These are phyloP conservation scores for Nigrospora osmanthi DNA, from an alignment of 2,329 filamentous ascomycete genomes.

Conservation along the genomic window DNA sequence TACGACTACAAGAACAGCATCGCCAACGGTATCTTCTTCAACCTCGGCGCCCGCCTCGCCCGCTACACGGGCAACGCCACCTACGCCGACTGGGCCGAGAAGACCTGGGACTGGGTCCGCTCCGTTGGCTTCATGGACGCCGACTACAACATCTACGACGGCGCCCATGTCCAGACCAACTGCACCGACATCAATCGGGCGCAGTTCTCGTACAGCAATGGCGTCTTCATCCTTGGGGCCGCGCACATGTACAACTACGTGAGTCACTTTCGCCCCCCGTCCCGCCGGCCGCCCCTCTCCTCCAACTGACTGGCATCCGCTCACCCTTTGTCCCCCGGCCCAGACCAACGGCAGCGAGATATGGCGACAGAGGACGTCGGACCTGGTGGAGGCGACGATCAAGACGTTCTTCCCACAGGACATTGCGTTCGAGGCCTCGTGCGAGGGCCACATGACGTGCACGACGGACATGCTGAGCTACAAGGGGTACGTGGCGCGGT, in stretches of 20 bases:
- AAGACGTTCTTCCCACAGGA: conserved; percentile 40
- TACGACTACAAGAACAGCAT: conserved; percentile 31
- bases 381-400: conserved; percentile 36
- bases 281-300: neutral
- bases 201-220: conserved; percentile 48
- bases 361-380: conserved; percentile 39
- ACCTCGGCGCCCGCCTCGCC: conserved; percentile 49
- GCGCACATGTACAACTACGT: conserved; percentile 37
- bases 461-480: conserved; percentile 51
- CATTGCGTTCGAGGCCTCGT: conserved; percentile 46
- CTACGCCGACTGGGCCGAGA: conserved; percentile 54
- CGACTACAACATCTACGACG: conserved; percentile 40
- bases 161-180: conserved; percentile 33
- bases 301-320: neutral
- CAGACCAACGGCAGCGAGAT: conserved; percentile 27
- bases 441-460: conserved; percentile 41
- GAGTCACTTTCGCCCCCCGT: conserved; percentile 2
- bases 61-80: conserved; percentile 56
- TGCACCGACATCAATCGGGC: conserved; percentile 41
- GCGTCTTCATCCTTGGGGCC: conserved; percentile 35
- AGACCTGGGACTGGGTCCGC: conserved; percentile 47
- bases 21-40: conserved; percentile 41
- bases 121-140: conserved; percentile 37
- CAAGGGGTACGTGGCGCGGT: conserved; percentile 52
- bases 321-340: neutral